These are phyloP conservation scores for Oropetium thomaeum DNA, from an alignment of 176 grass and related monocot species.

Conservation along the genomic window DNA sequence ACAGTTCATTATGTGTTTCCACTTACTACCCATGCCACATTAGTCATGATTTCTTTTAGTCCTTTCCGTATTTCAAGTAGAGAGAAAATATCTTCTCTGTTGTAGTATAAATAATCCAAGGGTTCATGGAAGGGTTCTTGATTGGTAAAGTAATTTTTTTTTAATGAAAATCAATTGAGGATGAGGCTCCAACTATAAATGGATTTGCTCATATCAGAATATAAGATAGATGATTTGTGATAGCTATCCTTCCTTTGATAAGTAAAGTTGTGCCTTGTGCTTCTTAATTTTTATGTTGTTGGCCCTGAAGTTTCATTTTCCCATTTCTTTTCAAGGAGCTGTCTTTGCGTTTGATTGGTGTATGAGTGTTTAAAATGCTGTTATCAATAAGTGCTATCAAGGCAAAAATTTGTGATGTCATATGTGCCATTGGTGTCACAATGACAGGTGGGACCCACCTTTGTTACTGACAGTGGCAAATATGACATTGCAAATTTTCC, in stretches of 20 bases:
- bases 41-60: not conserved
- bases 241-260: not conserved
- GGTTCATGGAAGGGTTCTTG: not conserved
- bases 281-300: not conserved
- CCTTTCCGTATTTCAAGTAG: not conserved
- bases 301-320: not conserved
- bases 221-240: not conserved
- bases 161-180: not conserved
- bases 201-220: not conserved
- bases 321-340: not conserved
- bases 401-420: too few relatives aligned
- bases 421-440: too few relatives aligned
- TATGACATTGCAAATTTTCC: too few relatives aligned
- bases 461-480: too few relatives aligned
- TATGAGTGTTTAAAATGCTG: not conserved
- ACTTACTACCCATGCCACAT: not conserved
- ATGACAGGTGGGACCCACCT: too few relatives aligned
- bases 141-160: not conserved
- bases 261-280: not conserved
- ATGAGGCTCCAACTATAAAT: not conserved
- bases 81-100: not conserved
- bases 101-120: not conserved
- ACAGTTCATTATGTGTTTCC: not conserved
- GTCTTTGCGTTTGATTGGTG: not conserved
- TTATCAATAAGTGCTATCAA: not conserved